Evolutionary conservation across 768 basidiomycete genomes (phyloP).

Genomic region (Agrocybe chaxingu): DNA sequence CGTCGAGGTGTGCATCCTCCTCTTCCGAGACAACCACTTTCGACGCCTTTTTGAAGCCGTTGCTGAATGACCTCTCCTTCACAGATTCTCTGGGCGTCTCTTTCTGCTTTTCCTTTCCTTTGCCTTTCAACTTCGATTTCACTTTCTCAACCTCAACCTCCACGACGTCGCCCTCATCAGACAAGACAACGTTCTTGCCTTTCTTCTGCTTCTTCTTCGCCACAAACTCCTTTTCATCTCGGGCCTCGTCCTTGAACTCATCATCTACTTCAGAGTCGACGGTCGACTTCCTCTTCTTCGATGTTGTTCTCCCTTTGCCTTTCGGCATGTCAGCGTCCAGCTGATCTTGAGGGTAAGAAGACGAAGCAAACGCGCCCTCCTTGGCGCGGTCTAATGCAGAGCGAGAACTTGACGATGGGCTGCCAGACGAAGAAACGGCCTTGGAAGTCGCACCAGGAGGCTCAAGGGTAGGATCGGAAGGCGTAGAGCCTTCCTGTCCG

Average conservation of each 20-base stretch:
- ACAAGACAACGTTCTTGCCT: conserved; percentile 23
- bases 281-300: conserved; percentile 24
- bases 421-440: too few species aligned
- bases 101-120: conserved; percentile 8
- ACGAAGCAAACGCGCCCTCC: background rate
- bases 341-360: background rate
- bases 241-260: conserved; percentile 9
- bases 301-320: conserved; percentile 1
- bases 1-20: background rate
- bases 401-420: too few species aligned
- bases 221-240: conserved; percentile 13
- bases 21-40: conserved; percentile 8
- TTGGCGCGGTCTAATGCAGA: too few species aligned
- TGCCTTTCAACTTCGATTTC: conserved; percentile 9
- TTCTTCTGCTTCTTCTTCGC: conserved; percentile 19
- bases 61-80: too few species aligned
- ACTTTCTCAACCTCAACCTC: background rate
- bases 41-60: conserved; percentile 7
- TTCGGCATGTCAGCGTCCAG: conserved; percentile 5
- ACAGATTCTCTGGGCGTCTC: background rate
- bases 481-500: too few species aligned
- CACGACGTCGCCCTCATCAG: conserved; percentile 29
- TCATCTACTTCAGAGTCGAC: conserved; percentile 18
- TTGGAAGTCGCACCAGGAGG: too few species aligned
- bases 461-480: too few species aligned